Evolutionary conservation across 257 asterid species (phyloP).

Genomic region (Primulina tabacum): DNA sequence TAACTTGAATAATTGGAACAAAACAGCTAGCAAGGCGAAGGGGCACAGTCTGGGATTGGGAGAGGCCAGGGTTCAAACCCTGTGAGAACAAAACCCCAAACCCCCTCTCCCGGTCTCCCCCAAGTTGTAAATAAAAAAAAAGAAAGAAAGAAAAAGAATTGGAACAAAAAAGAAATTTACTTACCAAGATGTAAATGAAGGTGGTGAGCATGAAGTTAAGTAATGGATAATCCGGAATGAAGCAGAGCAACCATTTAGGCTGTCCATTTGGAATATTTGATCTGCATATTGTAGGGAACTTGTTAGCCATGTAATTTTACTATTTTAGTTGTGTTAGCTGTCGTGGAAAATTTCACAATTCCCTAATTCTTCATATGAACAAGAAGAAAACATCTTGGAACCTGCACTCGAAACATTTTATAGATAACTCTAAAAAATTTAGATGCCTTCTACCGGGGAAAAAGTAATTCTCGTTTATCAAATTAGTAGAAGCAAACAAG

Average conservation of each 20-base stretch:
- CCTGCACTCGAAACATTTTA: neutral
- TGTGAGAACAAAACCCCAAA: no score
- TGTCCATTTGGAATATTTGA: constrained; percentile 92
- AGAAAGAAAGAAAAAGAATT: no score
- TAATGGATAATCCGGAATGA: constrained; percentile 90
- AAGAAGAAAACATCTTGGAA: neutral
- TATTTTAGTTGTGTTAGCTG: neutral
- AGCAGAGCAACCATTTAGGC: constrained; percentile 90
- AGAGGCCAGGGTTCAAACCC: no score
- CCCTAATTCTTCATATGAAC: neutral
- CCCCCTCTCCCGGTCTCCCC: no score
- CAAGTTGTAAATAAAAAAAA: no score
- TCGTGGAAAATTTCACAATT: neutral
- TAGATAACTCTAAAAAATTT: no score
- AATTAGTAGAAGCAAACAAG: neutral
- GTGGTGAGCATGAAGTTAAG: constrained; percentile 94
- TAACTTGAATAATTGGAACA: constrained; percentile 9
- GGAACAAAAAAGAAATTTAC: constrained; percentile 21
- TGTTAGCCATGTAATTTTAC: constrained; percentile 13
- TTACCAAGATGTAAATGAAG: constrained; percentile 74
- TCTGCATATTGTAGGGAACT: constrained; percentile 41
- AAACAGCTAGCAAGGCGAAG: no score
- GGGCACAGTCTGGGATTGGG: no score
- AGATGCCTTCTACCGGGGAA: neutral
- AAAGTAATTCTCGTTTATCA: no score